These are phyloP conservation scores for Acer saccharum DNA, from an alignment of 345 rosid genomes.

Conservation along the genomic window DNA sequence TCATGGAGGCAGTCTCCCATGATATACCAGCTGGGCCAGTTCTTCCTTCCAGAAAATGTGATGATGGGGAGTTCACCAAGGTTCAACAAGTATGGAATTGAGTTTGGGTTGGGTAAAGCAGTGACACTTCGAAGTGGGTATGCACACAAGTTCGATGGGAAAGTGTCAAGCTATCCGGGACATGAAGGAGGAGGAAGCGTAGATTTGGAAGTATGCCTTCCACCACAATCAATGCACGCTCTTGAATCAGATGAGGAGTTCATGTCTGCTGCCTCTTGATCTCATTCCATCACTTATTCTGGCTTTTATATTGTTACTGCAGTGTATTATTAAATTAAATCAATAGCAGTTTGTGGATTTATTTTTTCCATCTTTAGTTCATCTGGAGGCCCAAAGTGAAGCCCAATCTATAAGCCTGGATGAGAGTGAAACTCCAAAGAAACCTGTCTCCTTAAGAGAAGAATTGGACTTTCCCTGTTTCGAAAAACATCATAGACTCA, in stretches of 20 bases:
- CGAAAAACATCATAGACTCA: background rate
- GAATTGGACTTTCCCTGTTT: conserved; percentile 39
- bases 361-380: too few relatives aligned
- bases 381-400: too few relatives aligned
- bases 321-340: too few relatives aligned
- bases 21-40: conserved; percentile 39
- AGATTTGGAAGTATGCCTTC: conserved; percentile 73
- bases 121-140: conserved; percentile 70
- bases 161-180: conserved; percentile 64
- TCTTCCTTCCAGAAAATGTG: conserved; percentile 57
- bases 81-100: conserved; percentile 72
- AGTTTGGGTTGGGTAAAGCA: conserved; percentile 84
- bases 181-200: conserved; percentile 66
- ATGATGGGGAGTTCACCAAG: conserved; percentile 87
- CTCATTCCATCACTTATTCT: too few relatives aligned
- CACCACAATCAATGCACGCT: conserved; percentile 54
- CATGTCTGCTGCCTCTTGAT: conserved; percentile 35
- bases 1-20: conserved; percentile 51
- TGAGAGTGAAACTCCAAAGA: conserved; percentile 47
- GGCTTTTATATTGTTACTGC: too few relatives aligned
- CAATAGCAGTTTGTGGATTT: too few relatives aligned
- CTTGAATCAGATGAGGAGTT: conserved; percentile 59
- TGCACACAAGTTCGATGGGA: conserved; percentile 73
- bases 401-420: conserved; percentile 4
- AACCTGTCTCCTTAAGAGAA: conserved; percentile 40